These are phyloP conservation scores for Davidsoniella virescens DNA, from an alignment of 2,329 filamentous ascomycete genomes.

Conservation along the genomic window DNA sequence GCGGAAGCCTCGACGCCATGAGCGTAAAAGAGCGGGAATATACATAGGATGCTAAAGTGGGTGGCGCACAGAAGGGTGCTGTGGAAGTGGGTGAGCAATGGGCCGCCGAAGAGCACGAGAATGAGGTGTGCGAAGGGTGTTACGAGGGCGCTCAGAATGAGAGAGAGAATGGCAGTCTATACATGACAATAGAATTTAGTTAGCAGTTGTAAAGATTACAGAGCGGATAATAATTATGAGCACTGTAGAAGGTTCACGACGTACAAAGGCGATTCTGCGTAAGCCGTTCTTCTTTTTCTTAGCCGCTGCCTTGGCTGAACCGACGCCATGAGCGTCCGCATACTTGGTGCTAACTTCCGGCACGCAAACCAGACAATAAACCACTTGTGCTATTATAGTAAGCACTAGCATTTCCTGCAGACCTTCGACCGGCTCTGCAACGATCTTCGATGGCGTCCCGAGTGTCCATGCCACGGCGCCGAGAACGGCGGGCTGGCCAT, in stretches of 20 bases:
- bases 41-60: slow-evolving; percentile 63
- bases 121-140: slow-evolving; percentile 45
- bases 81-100: slow-evolving; percentile 60
- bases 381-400: slow-evolving; percentile 46
- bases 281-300: slow-evolving; percentile 20
- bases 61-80: slow-evolving; percentile 69
- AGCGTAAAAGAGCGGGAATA: slow-evolving; percentile 70
- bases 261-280: slow-evolving; percentile 27
- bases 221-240: slow-evolving; percentile 6
- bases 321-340: slow-evolving; percentile 3
- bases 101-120: slow-evolving; percentile 81
- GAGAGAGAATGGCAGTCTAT: slow-evolving; percentile 20
- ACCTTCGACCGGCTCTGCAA: slow-evolving; percentile 50
- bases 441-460: slow-evolving; percentile 26
- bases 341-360: slow-evolving; percentile 38
- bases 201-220: neutral
- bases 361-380: slow-evolving; percentile 46
- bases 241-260: slow-evolving; percentile 27
- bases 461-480: slow-evolving; percentile 29
- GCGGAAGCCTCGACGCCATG: slow-evolving; percentile 58
- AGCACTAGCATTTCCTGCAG: slow-evolving; percentile 45
- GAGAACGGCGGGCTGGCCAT: slow-evolving; percentile 46
- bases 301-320: neutral
- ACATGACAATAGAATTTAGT: neutral
- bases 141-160: slow-evolving; percentile 50